These are phyloP conservation scores for Lodderomyces orthopsilosis DNA, from an alignment of 1,139 yeast species.

Conservation along the genomic window DNA sequence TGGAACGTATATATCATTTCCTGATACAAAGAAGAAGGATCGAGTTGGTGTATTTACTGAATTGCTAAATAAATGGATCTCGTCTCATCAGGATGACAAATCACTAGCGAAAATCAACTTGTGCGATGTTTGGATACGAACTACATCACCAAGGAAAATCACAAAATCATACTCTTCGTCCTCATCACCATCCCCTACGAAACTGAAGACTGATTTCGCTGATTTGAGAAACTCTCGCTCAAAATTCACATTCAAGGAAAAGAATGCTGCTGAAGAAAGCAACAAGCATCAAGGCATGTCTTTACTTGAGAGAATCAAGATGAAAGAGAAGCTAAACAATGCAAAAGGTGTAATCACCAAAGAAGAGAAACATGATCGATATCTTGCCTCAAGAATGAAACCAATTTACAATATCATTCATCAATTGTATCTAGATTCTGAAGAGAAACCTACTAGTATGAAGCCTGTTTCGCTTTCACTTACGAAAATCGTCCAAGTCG, in stretches of 20 bases:
- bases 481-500: constrained; percentile 23
- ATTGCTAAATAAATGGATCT: constrained; percentile 58
- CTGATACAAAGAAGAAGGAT: background rate
- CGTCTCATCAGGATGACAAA: constrained; percentile 19
- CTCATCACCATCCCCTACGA: constrained; percentile 13
- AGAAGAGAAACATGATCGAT: constrained; percentile 34
- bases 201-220: constrained; percentile 8
- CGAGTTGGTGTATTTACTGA: constrained; percentile 57
- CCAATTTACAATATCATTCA: constrained; percentile 37
- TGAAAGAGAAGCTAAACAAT: constrained; percentile 29
- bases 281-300: constrained; percentile 31
- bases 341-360: constrained; percentile 22
- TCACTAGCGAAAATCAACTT: background rate
- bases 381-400: constrained; percentile 40
- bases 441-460: constrained; percentile 5
- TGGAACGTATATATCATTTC: background rate
- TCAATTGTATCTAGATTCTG: constrained; percentile 21
- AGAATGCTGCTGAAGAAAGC: constrained; percentile 21
- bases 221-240: constrained; percentile 30
- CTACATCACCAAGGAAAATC: constrained; percentile 21
- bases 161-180: constrained; percentile 17
- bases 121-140: constrained; percentile 1
- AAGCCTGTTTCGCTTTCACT: constrained; percentile 20
- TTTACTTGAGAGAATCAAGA: constrained; percentile 40
- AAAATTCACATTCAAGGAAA: constrained; percentile 30